Percentiles rank a stretch among this genome's conserved stretches.
Evolutionary conservation across 208 protist species (phyloP).

Genomic region (Trypanosoma platydactyli): DNA sequence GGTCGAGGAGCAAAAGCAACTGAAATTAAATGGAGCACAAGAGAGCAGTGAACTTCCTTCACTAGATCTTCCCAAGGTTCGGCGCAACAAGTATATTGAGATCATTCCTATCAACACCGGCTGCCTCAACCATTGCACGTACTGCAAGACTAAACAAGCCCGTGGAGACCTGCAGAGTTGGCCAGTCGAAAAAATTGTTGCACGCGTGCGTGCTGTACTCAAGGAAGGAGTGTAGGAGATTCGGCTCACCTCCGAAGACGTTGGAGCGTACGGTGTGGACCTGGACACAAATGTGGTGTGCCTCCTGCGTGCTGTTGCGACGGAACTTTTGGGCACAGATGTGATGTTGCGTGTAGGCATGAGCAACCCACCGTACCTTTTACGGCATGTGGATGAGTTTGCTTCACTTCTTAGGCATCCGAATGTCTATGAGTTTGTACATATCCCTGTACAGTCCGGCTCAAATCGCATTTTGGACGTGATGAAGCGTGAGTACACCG

Average conservation of each 20-base stretch:
- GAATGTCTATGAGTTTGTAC: slow-evolving; percentile 78
- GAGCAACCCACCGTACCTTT: slow-evolving; percentile 86
- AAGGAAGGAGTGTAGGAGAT: slow-evolving; percentile 69
- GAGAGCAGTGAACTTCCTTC: slow-evolving; percentile 37
- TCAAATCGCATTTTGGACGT: slow-evolving; percentile 61
- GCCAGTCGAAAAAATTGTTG: slow-evolving; percentile 48
- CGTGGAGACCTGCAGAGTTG: slow-evolving; percentile 71
- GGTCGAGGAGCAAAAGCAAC: background rate
- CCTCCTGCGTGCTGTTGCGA: slow-evolving; percentile 48
- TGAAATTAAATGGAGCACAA: background rate
- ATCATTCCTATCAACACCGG: slow-evolving; percentile 86
- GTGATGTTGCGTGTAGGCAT: slow-evolving; percentile 85
- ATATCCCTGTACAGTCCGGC: slow-evolving; percentile 87
- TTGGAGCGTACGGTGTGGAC: slow-evolving; percentile 86
- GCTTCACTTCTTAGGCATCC: slow-evolving; percentile 56
- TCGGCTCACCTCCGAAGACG: slow-evolving; percentile 85
- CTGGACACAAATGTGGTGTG: slow-evolving; percentile 48
- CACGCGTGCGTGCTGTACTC: slow-evolving; percentile 45
- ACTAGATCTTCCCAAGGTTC: slow-evolving; percentile 80
- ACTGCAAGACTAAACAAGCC: slow-evolving; percentile 93
- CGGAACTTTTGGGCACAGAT: slow-evolving; percentile 39
- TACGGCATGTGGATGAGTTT: slow-evolving; percentile 63
- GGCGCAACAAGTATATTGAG: slow-evolving; percentile 80
- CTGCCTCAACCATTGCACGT: slow-evolving; percentile 88
- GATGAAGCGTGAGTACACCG: slow-evolving; percentile 81